phyloP scores from a whole-genome alignment of 1,284 basidiomycete genomes.

The Sphagnurus paluster region DNA sequence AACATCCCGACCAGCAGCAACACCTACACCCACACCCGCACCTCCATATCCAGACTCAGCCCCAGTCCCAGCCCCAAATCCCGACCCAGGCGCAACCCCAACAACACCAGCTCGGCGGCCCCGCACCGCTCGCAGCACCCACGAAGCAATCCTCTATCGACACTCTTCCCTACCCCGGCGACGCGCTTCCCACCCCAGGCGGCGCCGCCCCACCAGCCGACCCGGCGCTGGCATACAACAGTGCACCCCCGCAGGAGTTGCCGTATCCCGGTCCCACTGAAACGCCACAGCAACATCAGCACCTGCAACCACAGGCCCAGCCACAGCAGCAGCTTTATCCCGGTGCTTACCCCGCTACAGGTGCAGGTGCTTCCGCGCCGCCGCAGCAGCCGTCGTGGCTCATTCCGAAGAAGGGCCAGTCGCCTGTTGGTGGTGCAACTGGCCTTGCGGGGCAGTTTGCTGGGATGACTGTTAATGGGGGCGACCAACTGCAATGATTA shows the following conservation, averaged over 20 bases:
- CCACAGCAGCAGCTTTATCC: neutral
- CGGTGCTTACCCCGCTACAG: neutral
- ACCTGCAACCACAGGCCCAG: neutral
- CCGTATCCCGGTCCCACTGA: slow-evolving; percentile 4
- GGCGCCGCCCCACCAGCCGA: neutral
- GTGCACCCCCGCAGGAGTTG: slow-evolving; percentile 8
- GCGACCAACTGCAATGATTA: no score
- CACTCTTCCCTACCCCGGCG: slow-evolving; percentile 20
- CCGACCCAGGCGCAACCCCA: slow-evolving; percentile 11
- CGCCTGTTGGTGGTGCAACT: slow-evolving; percentile 5
- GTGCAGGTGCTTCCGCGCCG: slow-evolving; percentile 12
- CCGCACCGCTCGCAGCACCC: neutral
- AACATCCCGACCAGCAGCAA: slow-evolving; percentile 17
- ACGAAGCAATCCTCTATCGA: slow-evolving; percentile 4
- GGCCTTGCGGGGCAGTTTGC: slow-evolving; percentile 13
- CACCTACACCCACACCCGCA: slow-evolving; percentile 8
- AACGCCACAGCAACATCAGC: neutral
- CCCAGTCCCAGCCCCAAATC: no score
- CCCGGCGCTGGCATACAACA: slow-evolving; percentile 13
- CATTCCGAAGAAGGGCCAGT: slow-evolving; percentile 31
- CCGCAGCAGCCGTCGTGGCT: slow-evolving; percentile 33
- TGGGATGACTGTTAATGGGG: slow-evolving; percentile 6
- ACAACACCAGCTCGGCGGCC: slow-evolving; percentile 2
- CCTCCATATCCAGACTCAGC: neutral
- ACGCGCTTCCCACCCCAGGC: slow-evolving; percentile 1